Evolutionary conservation across 805 yeast species (phyloP), one percentile per base, ranked within the genome.

Genomic region (Zygoascus tannicola): DNA sequence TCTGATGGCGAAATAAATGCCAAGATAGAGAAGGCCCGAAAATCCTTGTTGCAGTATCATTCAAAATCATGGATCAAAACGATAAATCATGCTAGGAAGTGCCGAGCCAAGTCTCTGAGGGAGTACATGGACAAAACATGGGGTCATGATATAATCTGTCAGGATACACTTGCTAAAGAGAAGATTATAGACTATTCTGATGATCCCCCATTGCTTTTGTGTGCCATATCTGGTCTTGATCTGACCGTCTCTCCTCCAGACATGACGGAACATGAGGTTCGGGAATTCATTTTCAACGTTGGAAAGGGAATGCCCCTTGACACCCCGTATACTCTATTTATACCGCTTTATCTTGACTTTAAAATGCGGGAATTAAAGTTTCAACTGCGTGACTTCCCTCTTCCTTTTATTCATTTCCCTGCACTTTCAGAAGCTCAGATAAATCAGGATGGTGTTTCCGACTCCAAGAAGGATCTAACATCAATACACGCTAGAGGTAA

Each of bases 251-350:
- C 63, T 23, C 66, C 69, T 36, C 85, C 88, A 0, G 51, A 62
- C 0, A 73, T 72, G 55, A 78, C 78, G 1, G 48, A 69, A 7
- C 69, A 66, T 2, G 65, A 74, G 5, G 64, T 84, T 23, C 73
- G 82, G 1, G 62, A 76, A n/a, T 88, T 77, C 56, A 57, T 88
- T 22, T 60, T 80, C 56, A 73, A 76, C 4, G 67, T 82, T 5
- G 97, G 97, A 1, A 87, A 86, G 57, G 94, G 92, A 0, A 74
- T 81, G 10, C 97, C 97, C 0, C 56, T 57, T 42, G 85, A 81
- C 45, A 76, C 86, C 0, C 56, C 68, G 41, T 88, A 76, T 58
- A 77, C 90, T 0, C 67, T 84, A 16, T 57, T 81, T 57, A 54
- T 87, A 2, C 97, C 97, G 0, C 54, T 78, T 44, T 66, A 66